Evolutionary conservation across 495 filamentous ascomycete genomes (phyloP).

Genomic region (Xylaria cubensis): DNA sequence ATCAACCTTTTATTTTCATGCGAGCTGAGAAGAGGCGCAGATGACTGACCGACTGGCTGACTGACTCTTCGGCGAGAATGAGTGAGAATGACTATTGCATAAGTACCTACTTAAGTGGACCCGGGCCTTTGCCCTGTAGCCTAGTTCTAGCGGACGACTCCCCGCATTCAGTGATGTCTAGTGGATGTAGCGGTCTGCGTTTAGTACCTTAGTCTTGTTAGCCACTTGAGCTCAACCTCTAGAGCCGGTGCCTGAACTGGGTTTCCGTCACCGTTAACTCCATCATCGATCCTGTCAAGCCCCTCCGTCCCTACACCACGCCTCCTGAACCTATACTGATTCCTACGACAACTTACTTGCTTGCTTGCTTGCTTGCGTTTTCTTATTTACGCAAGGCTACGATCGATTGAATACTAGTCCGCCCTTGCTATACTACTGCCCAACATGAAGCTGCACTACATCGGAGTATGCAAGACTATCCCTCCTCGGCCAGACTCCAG

Average conservation of each 20-base stretch:
- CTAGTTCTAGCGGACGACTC: not conserved
- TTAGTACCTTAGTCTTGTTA: not conserved
- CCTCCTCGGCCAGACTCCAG: constrained; percentile 17
- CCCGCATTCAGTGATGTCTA: constrained; percentile 1
- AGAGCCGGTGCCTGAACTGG: constrained; percentile 18
- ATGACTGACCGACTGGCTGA: constrained; percentile 20
- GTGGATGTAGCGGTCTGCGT: constrained; percentile 18
- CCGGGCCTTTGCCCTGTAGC: not conserved
- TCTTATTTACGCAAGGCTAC: not conserved
- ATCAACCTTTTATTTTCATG: constrained; percentile 8
- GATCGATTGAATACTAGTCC: not conserved
- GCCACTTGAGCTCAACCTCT: not conserved
- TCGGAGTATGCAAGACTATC: constrained; percentile 68
- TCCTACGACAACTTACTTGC: constrained; percentile 1
- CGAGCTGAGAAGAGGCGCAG: not conserved
- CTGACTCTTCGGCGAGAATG: constrained; percentile 31
- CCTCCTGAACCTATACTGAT: not conserved
- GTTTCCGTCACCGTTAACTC: constrained; percentile 12
- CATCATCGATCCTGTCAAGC: constrained; percentile 10
- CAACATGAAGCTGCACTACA: constrained; percentile 93
- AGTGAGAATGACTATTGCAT: constrained; percentile 1
- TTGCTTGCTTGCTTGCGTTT: not conserved
- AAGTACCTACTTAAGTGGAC: not conserved
- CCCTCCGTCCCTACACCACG: constrained; percentile 6
- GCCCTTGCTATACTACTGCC: constrained; percentile 30